Evolutionary conservation across 768 basidiomycete species (phyloP), one percentile per base, ranked within the genome.

Genomic region (Amyloporia xantha): DNA sequence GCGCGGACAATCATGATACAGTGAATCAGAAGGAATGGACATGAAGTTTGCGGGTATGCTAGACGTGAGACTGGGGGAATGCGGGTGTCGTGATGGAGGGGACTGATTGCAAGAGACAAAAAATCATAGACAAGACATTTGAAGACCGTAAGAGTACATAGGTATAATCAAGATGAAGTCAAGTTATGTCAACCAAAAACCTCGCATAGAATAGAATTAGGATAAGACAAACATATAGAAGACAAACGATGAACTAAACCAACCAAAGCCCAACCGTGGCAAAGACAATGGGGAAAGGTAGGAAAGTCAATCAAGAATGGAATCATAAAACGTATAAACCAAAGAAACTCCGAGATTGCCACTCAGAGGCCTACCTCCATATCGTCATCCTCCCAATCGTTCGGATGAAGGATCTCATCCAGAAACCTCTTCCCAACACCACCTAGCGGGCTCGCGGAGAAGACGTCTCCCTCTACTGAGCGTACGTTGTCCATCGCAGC

Each of bases 401-500:
- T 41, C 13, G 53, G 58, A 2, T 53, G 59, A 17, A 84, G 71
- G 41, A 90, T 77, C 52, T 81, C 77, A 19, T 76, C 75, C 62
- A 92, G 66, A 66, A 89, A 91, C 7, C 74, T 76, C 13, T 65
- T 67, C 12, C 76, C 68, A 20, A 83, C 82, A 42, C 81, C 71
- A 17, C 77, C 79, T 50, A 90, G 58, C 61, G 77, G 86, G 36
- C 81, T 84, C 19, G 79, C 81, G 19, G 62, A 70, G 60, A 83
- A 84, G 50, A 74, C 60, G 28, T 62, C 19, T 67, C 75, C 54
- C 61, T 68, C 64, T 20, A 49, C 55, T 50, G 60, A 54, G 41
- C 73, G 71, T 56, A 71, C 65, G 39, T 61, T 66, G 40, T 79
- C 81, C 89, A 92, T 90, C 56, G 66, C 68, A 48, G 59, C 65